A percentile compares a stretch with the other conserved stretches of the same genome.
These are phyloP conservation scores for Solanum ossicruentum DNA, from an alignment of 257 asterid species.

Conservation along the genomic window DNA sequence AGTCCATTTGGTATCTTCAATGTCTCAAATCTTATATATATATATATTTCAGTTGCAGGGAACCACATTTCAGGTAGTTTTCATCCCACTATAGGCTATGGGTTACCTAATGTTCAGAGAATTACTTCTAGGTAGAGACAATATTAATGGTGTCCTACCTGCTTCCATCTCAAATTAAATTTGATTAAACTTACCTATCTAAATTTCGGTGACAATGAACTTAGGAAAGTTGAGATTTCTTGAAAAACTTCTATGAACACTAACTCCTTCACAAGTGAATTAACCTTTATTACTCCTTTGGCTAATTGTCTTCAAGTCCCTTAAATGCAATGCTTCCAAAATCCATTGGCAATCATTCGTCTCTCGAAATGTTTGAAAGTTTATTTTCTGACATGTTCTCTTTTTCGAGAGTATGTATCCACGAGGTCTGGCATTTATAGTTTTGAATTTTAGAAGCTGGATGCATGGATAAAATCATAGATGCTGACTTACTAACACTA, in stretches of 20 bases:
- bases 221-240: neutral
- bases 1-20: conserved; percentile 7
- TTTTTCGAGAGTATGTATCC: conserved; percentile 14
- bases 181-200: neutral
- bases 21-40: neutral
- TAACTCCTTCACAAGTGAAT: neutral
- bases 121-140: neutral
- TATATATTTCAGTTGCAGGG: neutral
- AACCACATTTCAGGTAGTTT: conserved; percentile 17
- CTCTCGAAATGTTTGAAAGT: neutral
- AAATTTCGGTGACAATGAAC: neutral
- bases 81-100: conserved; percentile 3
- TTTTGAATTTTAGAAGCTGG: conserved; percentile 3
- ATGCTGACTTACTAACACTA: neutral
- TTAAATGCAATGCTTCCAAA: neutral
- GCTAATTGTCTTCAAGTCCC: neutral
- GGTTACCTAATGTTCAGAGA: neutral
- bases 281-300: conserved; percentile 16
- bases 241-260: neutral
- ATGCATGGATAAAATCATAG: neutral
- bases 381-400: neutral
- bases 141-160: conserved; percentile 1
- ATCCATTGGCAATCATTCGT: neutral
- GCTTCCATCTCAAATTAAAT: conserved; percentile 4
- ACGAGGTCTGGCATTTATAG: conserved; percentile 16